These are phyloP conservation scores for Colletotrichum tofieldiae DNA, from an alignment of 2,329 filamentous ascomycete genomes.

Conservation along the genomic window DNA sequence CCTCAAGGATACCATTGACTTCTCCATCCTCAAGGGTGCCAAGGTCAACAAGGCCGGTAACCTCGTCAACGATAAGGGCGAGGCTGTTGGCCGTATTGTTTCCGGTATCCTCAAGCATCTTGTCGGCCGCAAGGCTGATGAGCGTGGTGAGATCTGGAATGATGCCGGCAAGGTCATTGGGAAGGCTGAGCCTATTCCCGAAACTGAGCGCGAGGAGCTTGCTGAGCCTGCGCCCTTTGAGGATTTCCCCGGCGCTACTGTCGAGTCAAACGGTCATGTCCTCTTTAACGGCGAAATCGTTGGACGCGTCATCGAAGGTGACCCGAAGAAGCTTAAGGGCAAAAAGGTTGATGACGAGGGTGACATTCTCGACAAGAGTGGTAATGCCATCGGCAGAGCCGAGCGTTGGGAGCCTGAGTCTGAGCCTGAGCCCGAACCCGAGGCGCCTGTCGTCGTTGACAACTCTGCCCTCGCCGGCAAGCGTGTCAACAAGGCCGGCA, in stretches of 20 bases:
- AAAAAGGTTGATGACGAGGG: constrained; percentile 79
- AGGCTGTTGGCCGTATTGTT: constrained; percentile 73
- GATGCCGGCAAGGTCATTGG: constrained; percentile 79
- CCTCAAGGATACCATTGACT: constrained; percentile 55
- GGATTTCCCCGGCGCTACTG: constrained; percentile 69
- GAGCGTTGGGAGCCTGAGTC: constrained; percentile 77
- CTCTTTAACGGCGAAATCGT: constrained; percentile 68
- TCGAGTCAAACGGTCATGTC: constrained; percentile 69
- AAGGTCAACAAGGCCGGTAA: constrained; percentile 74
- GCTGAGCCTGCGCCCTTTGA: constrained; percentile 69
- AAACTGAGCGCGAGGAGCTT: constrained; percentile 65
- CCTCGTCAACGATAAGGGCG: constrained; percentile 67
- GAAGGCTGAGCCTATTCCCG: constrained; percentile 75
- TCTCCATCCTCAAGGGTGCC: constrained; percentile 65
- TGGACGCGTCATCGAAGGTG: constrained; percentile 76
- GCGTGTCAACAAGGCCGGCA: constrained; percentile 80
- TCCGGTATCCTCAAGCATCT: constrained; percentile 77
- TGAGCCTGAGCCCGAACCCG: constrained; percentile 60
- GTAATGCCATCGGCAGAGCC: constrained; percentile 77
- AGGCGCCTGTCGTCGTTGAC: constrained; percentile 65
- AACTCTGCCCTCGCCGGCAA: constrained; percentile 78
- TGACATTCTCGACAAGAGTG: constrained; percentile 77
- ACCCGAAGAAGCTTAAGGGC: constrained; percentile 74
- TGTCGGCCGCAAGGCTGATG: constrained; percentile 75
- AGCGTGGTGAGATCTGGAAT: constrained; percentile 80